A percentile compares a stretch with the other conserved stretches of the same genome.
Evolutionary conservation across 164 flowering plant genomes (phyloP).

Genomic region (Piper betle): DNA sequence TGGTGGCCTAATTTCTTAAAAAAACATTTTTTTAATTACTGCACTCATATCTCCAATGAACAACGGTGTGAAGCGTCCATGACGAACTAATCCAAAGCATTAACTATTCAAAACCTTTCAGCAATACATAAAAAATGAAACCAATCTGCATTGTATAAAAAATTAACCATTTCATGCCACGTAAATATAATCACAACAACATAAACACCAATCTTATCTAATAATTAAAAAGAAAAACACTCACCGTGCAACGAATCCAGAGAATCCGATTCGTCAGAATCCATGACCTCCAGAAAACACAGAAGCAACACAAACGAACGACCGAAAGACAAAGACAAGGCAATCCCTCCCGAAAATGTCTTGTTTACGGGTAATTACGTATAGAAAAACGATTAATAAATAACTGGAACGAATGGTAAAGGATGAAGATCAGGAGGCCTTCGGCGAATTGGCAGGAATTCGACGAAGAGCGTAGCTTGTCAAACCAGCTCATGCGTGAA

Average conservation of each 20-base stretch:
- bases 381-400: slow-evolving; percentile 36
- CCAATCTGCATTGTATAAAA: no score
- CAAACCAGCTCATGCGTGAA: slow-evolving; percentile 53
- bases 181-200: no score
- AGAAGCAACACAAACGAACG: not conserved
- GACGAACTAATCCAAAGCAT: no score
- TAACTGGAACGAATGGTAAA: slow-evolving; percentile 50
- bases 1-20: no score
- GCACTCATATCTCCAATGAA: no score
- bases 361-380: slow-evolving; percentile 51
- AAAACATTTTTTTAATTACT: no score
- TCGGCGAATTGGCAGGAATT: slow-evolving; percentile 63
- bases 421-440: slow-evolving; percentile 61
- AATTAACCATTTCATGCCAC: no score
- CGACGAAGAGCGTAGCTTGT: slow-evolving; percentile 43
- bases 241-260: slow-evolving; percentile 12
- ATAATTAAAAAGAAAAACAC: not conserved
- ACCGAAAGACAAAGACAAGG: not conserved
- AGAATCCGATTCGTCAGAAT: slow-evolving; percentile 7
- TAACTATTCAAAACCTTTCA: no score
- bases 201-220: no score
- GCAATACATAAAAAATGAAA: no score
- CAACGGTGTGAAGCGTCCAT: no score
- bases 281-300: slow-evolving; percentile 9
- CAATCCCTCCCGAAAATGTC: not conserved